Base-by-base conservation (phyloP, 2,329 filamentous ascomycete genomes). In the Colletotrichum noveboracense region DNA sequence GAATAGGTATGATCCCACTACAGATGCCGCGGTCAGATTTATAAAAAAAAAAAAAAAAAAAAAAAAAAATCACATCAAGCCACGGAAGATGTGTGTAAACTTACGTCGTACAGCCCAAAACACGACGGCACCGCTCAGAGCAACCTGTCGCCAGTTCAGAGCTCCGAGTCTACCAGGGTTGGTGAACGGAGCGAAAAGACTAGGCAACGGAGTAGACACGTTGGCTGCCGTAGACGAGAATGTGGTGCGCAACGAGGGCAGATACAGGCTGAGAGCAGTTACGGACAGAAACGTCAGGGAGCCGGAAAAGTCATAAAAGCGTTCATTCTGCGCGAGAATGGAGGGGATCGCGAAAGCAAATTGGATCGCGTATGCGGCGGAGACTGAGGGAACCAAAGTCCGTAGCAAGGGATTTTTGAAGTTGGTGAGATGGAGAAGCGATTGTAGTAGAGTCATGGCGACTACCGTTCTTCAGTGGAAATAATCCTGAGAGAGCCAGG, bases 291-390 rank as follows among this genome's bases (percentile, higher is more conserved):
- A 93, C 4, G 93, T 94, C 36, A 93, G 80, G 16, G 91, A 92
- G 64, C 93, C 93, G 3, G 91, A 93, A 64, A 93, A 82, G 81
- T 94, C 93, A 81, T 93, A 94, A 86, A 93, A 93, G 48, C 90
- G 89, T 80, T 94, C 93, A 8, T 90, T 90, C 79, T 91, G 88
- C 36, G 86, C 85, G 30, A 88, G 77, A 76, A 93, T 91, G 7
- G 91, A 93, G 7, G 93, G 93, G 3, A 93, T 81, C 6, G 91
- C 93, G 8, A 91, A 90, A 55, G 88, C 90, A 10, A 89, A 86
- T 84, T 94, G 93, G 62, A 94, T 86, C 3, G 89, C 90, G 78
- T 92, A 92, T 3, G 92, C 92, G 12, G 93, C 88, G 7, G 89
- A 89, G 14, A 93, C 88, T 43, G 89, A 89, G 3, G 93, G 93